Evolutionary conservation across 2,329 filamentous ascomycete species (phyloP), one percentile per base, ranked within the genome.

Genomic region (Exophiala oligosperma): DNA sequence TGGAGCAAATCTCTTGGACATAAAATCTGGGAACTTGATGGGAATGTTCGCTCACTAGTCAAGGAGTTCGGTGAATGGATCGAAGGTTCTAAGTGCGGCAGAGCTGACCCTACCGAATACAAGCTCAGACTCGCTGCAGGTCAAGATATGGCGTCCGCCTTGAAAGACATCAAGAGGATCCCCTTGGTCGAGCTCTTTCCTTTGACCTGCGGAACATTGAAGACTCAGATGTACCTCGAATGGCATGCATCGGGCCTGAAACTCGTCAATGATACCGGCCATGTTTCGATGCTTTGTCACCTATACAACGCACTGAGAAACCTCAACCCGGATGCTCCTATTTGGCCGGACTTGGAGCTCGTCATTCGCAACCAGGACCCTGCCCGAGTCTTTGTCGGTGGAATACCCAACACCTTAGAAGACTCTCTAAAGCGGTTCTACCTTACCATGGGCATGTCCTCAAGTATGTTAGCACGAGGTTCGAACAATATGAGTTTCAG

Each of bases 301-400:
- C 50, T 52, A 29, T 52, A 52, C 24, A 52, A 52, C 23, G 50
- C 37, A 17, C 38, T 52, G 24, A 37, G 40, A 41, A 43, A 29
- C 5, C 24, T 52, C 24, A 28, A 44, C 7, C 7, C 35, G 2
- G 14, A 52, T 7, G 37, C 50, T 14, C 50, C 50, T 9, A 41
- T 52, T 26, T 52, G 50, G 50, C 50, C 50, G 5, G 50, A 52
- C 40, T 43, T 52, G 50, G 50, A 52, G 38, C 50, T 52, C 7
- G 21, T 52, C 3, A 52, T 52, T 21, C 35, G 50, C 12, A 52
- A 52, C 38, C 50, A 52, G 50, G 28, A 23, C 50, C 50, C 50
- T 1, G 38, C 21, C 9, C 26, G 28, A 52, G 28, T 52, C 12
- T 52, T 52, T 41, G 11, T 44, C 9, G 50, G 50, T 29, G 24